These are phyloP conservation scores for Sisymbrium irio DNA, from an alignment of 345 rosid genomes.

Conservation along the genomic window DNA sequence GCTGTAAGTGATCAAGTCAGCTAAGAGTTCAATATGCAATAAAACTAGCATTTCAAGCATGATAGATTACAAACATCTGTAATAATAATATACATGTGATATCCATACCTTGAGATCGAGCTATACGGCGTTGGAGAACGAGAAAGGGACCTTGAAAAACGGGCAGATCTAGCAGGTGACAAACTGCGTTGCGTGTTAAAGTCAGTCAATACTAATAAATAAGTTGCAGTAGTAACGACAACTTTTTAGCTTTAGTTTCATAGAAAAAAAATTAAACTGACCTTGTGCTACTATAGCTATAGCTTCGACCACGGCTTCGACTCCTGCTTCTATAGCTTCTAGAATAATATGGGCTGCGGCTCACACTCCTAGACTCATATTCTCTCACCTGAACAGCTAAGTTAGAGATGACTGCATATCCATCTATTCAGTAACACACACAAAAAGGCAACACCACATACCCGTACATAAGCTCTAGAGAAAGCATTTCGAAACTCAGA, in stretches of 20 bases:
- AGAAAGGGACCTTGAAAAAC: constrained; percentile 44
- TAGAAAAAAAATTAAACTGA: constrained; percentile 8
- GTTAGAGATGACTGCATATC: not conserved
- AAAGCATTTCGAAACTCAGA: constrained; percentile 89
- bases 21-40: not conserved
- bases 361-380: constrained; percentile 71
- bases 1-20: not conserved
- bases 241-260: not conserved
- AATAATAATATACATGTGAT: not conserved
- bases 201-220: not conserved
- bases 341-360: constrained; percentile 48
- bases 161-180: constrained; percentile 57
- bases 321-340: constrained; percentile 45
- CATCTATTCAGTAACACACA: not conserved
- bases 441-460: constrained; percentile 28
- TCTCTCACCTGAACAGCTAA: constrained; percentile 64
- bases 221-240: not conserved
- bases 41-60: not conserved
- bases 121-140: constrained; percentile 43
- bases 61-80: not conserved
- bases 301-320: constrained; percentile 42
- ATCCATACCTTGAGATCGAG: constrained; percentile 54
- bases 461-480: constrained; percentile 78
- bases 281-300: constrained; percentile 61
- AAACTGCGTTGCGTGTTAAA: constrained; percentile 38